Conservation (phyloP, 1,139 yeast species). For the Sugiyamaella sp. region DNA sequence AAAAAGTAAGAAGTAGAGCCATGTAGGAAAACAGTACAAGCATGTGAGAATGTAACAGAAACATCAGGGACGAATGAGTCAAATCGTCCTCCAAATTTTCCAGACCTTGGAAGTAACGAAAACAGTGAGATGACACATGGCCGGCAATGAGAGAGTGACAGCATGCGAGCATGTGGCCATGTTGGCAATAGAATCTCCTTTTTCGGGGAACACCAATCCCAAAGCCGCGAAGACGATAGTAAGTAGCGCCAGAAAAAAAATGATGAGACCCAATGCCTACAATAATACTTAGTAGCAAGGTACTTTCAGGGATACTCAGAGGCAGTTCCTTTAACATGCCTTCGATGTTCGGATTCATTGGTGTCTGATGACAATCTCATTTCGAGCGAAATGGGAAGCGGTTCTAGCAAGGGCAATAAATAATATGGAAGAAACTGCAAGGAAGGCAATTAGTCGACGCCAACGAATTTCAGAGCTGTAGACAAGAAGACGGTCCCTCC, state of each 20-base stretch:
- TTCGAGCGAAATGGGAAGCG: constrained; percentile 73
- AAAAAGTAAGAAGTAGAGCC: constrained; percentile 79
- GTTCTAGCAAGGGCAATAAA: constrained; percentile 79
- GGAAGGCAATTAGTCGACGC: constrained; percentile 86
- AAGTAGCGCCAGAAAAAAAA: constrained; percentile 71
- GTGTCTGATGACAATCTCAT: constrained; percentile 85
- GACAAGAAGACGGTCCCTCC: constrained; percentile 94
- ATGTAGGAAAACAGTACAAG: constrained; percentile 64
- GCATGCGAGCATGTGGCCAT: constrained; percentile 84
- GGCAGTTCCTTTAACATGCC: constrained; percentile 96
- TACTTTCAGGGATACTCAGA: constrained; percentile 76
- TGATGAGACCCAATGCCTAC: constrained; percentile 88
- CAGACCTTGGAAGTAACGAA: constrained; percentile 89
- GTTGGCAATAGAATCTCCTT: constrained; percentile 90
- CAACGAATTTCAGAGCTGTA: constrained; percentile 92
- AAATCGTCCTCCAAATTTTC: constrained; percentile 72
- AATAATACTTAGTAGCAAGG: constrained; percentile 73
- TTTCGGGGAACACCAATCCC: constrained; percentile 90
- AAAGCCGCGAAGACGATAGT: constrained; percentile 82
- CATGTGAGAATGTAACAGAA: constrained; percentile 82
- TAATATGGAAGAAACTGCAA: constrained; percentile 75
- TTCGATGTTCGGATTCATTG: constrained; percentile 75
- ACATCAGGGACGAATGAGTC: constrained; percentile 27
- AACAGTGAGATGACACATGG: constrained; percentile 75
- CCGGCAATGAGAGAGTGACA: constrained; percentile 80